A percentile compares a stretch with the other conserved stretches of the same genome.
phyloP scores from a whole-genome alignment of 371 early-diverging fungal genomes.

The Phascolomyces articulosus region DNA sequence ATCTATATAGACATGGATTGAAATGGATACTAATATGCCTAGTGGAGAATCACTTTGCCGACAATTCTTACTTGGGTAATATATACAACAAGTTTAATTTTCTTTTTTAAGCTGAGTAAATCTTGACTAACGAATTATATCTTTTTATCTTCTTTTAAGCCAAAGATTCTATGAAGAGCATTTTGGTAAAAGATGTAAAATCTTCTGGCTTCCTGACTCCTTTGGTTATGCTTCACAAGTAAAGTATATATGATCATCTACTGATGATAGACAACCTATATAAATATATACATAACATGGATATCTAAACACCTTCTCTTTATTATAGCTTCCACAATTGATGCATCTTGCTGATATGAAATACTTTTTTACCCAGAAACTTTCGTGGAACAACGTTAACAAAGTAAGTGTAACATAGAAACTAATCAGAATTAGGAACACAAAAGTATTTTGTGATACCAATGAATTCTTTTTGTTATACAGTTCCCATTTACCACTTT shows the following conservation, averaged over 20 bases:
- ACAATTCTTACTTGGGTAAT: conserved; percentile 87
- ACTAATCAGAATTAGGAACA: background rate
- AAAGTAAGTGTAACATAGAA: conserved; percentile 35
- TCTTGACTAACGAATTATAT: too few species aligned
- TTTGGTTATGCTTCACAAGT: conserved; percentile 71
- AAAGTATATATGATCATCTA: background rate
- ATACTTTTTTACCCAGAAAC: conserved; percentile 98
- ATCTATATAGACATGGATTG: conserved; percentile 85
- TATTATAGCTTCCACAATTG: conserved; percentile 84
- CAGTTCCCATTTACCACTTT: conserved; percentile 94
- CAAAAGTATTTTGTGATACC: conserved; percentile 2
- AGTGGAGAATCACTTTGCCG: conserved; percentile 91
- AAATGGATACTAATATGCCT: conserved; percentile 97
- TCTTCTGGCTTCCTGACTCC: conserved; percentile 97
- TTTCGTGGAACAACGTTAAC: conserved; percentile 98
- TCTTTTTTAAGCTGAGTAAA: too few species aligned
- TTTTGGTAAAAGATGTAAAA: conserved; percentile 80
- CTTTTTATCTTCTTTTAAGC: conserved; percentile 20
- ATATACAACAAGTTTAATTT: too few species aligned
- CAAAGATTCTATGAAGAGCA: conserved; percentile 86
- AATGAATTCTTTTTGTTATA: background rate
- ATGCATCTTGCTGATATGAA: conserved; percentile 77
- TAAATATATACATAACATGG: background rate
- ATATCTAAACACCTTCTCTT: background rate
- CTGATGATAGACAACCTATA: too few species aligned